Evolutionary conservation across 2,329 filamentous ascomycete species (phyloP), one percentile per base, ranked within the genome.

Genomic region (Basipetospora chlamydospora): DNA sequence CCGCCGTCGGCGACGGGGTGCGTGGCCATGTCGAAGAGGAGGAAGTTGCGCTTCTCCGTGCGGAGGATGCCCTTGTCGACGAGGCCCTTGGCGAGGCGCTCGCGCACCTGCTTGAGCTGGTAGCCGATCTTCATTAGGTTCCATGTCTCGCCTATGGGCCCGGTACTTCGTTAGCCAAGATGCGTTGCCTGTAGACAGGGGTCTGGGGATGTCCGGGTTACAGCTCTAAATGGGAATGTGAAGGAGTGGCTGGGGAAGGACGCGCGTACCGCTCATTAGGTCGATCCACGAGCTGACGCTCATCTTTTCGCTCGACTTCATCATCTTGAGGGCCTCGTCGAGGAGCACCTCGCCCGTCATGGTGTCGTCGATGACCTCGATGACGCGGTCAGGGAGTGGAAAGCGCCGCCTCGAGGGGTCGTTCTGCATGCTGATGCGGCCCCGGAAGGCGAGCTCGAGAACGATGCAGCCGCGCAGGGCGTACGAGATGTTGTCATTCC

Each of bases 101-200:
- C 90, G 55, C 90, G 86, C 41, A 98, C 90, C 70, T 98, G 90
- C 66, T 98, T 98, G 49, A 98, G 73, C 66, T 98, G 90, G 61
- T 98, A 98, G 56, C 90, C 90, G 50, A 98, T 98, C 69, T 98
- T 98, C 90, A 98, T 96, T 46, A 98, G 66, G 57, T 98, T 98
- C 90, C 90, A 98, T 38, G 90, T 98, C 62, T 98, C 90, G 56
- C 90, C 88, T 96, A 53, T 17, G 41, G 18, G 36, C n/a, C n/a
- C n/a, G n/a, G n/a, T n/a, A n/a, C n/a, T n/a, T 11, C 26, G 20
- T 11, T 10, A 9, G 29, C 10, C 5, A 32, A 28, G 21, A 21
- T 37, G n/a, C n/a, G n/a, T n/a, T n/a, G n/a, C n/a, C n/a, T n/a
- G n/a, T n/a, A n/a, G n/a, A n/a, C n/a, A n/a, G n/a, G n/a, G n/a